Conservation (phyloP, 164 flowering plant species). For the Vitis riparia region DNA sequence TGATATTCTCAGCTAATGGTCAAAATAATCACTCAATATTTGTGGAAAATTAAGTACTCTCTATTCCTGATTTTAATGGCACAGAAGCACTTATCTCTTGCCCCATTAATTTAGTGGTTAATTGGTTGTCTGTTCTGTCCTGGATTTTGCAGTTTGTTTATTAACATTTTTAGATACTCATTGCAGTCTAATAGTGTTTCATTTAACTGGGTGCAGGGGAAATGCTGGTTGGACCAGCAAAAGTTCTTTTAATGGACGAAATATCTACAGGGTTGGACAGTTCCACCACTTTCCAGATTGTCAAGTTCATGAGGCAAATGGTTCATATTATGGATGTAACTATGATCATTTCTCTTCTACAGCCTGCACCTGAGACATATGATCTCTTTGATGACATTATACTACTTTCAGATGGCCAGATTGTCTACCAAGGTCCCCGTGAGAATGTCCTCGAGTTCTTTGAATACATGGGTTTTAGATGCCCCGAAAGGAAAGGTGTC, state of each 20-base stretch:
- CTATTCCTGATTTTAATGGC: too few relatives aligned
- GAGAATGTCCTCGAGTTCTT: constrained; percentile 59
- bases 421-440: constrained; percentile 69
- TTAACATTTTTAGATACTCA: background rate
- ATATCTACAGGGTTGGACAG: constrained; percentile 71
- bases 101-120: too few relatives aligned
- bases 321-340: constrained; percentile 54
- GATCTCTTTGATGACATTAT: constrained; percentile 56
- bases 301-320: constrained; percentile 51
- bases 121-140: background rate
- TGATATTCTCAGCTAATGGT: too few relatives aligned
- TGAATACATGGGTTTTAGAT: constrained; percentile 57
- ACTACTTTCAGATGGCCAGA: constrained; percentile 62
- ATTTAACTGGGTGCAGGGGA: constrained; percentile 42
- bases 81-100: too few relatives aligned
- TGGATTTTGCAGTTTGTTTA: background rate
- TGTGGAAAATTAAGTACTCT: too few relatives aligned
- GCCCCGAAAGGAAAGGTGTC: constrained; percentile 67
- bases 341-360: constrained; percentile 48
- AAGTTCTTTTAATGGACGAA: constrained; percentile 58
- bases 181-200: background rate
- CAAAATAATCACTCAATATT: too few relatives aligned
- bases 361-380: constrained; percentile 58
- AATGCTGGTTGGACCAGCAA: constrained; percentile 64
- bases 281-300: constrained; percentile 57